Percentiles rank a stretch among this genome's conserved stretches.
Evolutionary conservation across 1,284 basidiomycete species (phyloP).

Genomic region (Abortiporus biennis): DNA sequence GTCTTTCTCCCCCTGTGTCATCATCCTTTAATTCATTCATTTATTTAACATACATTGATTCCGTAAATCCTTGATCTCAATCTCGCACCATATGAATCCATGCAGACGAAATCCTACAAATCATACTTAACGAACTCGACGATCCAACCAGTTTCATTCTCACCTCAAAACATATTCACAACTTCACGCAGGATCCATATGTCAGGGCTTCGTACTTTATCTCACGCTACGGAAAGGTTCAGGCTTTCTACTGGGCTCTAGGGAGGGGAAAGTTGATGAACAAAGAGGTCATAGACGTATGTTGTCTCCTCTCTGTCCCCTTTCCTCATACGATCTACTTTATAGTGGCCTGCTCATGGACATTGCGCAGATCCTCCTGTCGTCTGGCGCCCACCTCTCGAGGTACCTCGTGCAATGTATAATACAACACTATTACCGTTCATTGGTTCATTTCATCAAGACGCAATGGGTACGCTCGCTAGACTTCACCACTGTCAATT

Average conservation of each 20-base stretch:
- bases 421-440: slow-evolving; percentile 69
- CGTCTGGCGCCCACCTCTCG: slow-evolving; percentile 68
- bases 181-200: slow-evolving; percentile 67
- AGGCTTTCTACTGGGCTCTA: slow-evolving; percentile 67
- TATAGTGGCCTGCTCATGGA: slow-evolving; percentile 8
- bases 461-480: slow-evolving; percentile 63
- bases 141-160: slow-evolving; percentile 55
- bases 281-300: slow-evolving; percentile 63
- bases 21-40: neutral
- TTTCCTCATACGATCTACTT: neutral
- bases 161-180: slow-evolving; percentile 49
- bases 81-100: slow-evolving; percentile 7
- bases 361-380: slow-evolving; percentile 52
- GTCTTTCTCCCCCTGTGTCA: slow-evolving; percentile 19
- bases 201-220: slow-evolving; percentile 72
- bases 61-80: slow-evolving; percentile 2
- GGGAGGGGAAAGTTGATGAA: slow-evolving; percentile 60
- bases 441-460: slow-evolving; percentile 66
- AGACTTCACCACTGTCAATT: slow-evolving; percentile 48
- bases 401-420: slow-evolving; percentile 71
- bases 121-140: slow-evolving; percentile 64
- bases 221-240: slow-evolving; percentile 56
- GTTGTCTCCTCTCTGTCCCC: neutral
- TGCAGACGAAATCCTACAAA: slow-evolving; percentile 64
- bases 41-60: neutral